phyloP scores from a whole-genome alignment of 2,329 filamentous ascomycete genomes.

The Penicillium sp. region DNA sequence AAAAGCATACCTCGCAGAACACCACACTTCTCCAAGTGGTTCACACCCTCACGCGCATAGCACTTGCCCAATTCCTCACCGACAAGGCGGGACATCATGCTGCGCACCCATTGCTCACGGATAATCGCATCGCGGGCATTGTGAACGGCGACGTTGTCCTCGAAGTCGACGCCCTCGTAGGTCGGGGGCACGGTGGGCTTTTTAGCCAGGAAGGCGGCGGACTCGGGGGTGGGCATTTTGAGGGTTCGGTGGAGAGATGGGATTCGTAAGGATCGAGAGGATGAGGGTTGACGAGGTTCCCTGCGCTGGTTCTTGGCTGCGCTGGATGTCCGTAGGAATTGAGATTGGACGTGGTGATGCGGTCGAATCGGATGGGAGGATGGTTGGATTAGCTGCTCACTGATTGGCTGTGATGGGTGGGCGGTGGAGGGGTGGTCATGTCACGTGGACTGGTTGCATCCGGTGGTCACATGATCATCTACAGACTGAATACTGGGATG shows the following conservation, averaged over 20 bases:
- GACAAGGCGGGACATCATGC: constrained; percentile 70
- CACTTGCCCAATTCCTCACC: constrained; percentile 70
- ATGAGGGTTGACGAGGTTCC: not conserved
- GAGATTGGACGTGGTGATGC: constrained; percentile 15
- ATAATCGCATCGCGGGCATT: constrained; percentile 68
- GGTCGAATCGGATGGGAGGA: constrained; percentile 25
- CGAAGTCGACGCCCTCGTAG: constrained; percentile 70
- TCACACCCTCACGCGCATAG: constrained; percentile 67
- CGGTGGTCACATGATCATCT: not conserved
- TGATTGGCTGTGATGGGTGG: constrained; percentile 33
- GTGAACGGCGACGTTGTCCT: constrained; percentile 66
- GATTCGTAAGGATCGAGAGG: not conserved
- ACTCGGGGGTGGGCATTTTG: constrained; percentile 67
- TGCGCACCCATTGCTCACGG: constrained; percentile 70
- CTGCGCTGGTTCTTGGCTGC: not conserved
- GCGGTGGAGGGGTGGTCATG: constrained; percentile 21
- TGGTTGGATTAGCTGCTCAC: constrained; percentile 28
- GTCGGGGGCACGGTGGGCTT: constrained; percentile 69
- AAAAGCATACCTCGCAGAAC: constrained; percentile 62
- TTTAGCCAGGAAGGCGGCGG: constrained; percentile 65
- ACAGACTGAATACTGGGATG: no score
- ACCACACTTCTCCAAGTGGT: constrained; percentile 71
- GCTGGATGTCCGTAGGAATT: constrained; percentile 4
- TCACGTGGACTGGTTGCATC: not conserved
- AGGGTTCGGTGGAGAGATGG: not conserved